Evolutionary conservation across 2,329 filamentous ascomycete species (phyloP), one percentile per base, ranked within the genome.

Genomic region (Aureobasidium sp.): DNA sequence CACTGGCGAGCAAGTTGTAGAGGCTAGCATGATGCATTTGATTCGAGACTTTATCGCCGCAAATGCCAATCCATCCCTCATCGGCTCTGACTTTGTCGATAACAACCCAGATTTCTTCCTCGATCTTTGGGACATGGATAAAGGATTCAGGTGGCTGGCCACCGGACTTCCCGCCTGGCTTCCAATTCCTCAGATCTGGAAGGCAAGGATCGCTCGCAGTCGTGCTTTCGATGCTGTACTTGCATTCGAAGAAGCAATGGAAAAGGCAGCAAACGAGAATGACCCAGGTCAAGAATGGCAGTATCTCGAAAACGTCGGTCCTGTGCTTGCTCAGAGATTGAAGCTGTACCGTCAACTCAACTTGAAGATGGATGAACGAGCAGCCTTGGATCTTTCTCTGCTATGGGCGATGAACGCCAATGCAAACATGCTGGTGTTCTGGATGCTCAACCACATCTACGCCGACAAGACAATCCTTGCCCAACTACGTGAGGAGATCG

Each of bases 11-110:
- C 70, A 73, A 29, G 74, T 79, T 57, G 81, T 78, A 15, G 82
- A 85, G 64, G 74, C 78, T 13, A 75, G 76, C 62, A 69, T 85
- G 1, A 76, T 78, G 51, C 71, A 76, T 3, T 73, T 87, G 6
- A 70, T 85, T 23, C 74, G 81, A 60, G 78, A 82, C 64, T 84
- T 85, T 65, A 75, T 83, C 38, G 84, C 80, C 4, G 75, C 79
- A 55, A 73, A 72, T 11, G 76, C 78, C 1, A 71, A 79, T 15
- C 75, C 78, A 1, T 73, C 79, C 0, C 64, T 84, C n/a, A 77
- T 84, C 67, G 82, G 82, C 1, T 71, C 69, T 51, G 78, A 76
- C 50, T 79, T 79, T 65, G 67, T 79, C 40, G 77, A 78, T 54
- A 81, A 76, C 66, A 81, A 79, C 63, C 77, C 82, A 1, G 65